Conservation (phyloP, 371 early-diverging fungal species). For the Rhizopus microsporus region DNA sequence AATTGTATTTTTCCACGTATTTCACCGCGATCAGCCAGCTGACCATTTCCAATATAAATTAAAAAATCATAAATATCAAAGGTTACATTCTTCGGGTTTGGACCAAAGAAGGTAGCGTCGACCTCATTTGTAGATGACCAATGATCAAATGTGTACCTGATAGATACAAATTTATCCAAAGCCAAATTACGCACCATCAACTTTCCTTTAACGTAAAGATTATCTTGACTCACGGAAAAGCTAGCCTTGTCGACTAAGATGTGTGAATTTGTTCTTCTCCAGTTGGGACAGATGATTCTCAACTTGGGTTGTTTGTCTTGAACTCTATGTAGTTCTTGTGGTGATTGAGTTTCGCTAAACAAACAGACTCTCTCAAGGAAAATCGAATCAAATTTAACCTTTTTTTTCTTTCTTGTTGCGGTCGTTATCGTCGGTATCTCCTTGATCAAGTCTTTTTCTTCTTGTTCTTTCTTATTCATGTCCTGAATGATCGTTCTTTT, state of each 20-base stretch:
- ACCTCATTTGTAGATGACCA: slow-evolving; percentile 66
- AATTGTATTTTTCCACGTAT: slow-evolving; percentile 25
- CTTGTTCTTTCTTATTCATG: slow-evolving; percentile 6
- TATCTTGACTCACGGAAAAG: slow-evolving; percentile 25
- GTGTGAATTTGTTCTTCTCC: slow-evolving; percentile 18
- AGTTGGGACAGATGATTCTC: slow-evolving; percentile 20
- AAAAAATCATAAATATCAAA: slow-evolving; percentile 32
- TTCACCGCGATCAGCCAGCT: slow-evolving; percentile 26
- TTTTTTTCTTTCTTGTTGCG: not conserved
- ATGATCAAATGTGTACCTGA: slow-evolving; percentile 64
- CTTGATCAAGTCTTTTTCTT: not conserved
- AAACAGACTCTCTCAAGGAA: slow-evolving; percentile 56
- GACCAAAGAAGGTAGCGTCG: slow-evolving; percentile 52
- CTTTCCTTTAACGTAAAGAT: slow-evolving; percentile 49
- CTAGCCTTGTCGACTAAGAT: slow-evolving; percentile 29
- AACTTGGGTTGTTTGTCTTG: slow-evolving; percentile 20
- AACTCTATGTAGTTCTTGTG: slow-evolving; percentile 35
- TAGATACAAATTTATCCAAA: slow-evolving; percentile 65
- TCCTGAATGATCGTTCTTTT: slow-evolving; percentile 4
- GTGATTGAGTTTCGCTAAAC: slow-evolving; percentile 50
- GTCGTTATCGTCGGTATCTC: not conserved
- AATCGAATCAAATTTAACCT: slow-evolving; percentile 57
- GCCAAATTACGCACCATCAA: slow-evolving; percentile 74
- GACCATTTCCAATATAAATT: slow-evolving; percentile 17
- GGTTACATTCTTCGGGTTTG: slow-evolving; percentile 18